phyloP scores from a whole-genome alignment of 257 asterid species.

The Przewalskia tangutica region DNA sequence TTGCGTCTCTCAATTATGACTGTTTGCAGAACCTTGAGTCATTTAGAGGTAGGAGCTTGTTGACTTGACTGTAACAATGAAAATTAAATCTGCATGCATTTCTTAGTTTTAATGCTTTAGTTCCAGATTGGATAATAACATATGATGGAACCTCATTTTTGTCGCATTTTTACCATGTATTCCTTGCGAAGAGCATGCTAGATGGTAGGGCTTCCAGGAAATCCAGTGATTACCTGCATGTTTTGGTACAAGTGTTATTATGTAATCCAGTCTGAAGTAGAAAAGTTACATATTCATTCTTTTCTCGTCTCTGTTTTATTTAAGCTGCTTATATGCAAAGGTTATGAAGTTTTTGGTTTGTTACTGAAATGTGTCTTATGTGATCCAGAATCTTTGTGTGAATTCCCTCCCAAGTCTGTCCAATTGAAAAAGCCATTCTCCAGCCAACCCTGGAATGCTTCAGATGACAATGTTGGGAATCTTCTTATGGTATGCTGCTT shows the following conservation, averaged over 20 bases:
- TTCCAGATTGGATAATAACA: background rate
- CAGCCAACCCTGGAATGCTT: slow-evolving; percentile 75
- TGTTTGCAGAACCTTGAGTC: slow-evolving; percentile 79
- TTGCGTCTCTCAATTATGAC: slow-evolving; percentile 76
- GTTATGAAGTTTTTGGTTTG: background rate
- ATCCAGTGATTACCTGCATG: background rate
- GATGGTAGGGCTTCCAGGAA: background rate
- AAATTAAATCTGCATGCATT: background rate
- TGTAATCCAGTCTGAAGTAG: background rate
- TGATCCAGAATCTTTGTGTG: slow-evolving; percentile 65
- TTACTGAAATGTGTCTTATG: slow-evolving; percentile 1
- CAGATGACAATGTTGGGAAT: slow-evolving; percentile 91
- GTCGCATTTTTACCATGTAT: background rate
- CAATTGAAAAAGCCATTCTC: slow-evolving; percentile 73
- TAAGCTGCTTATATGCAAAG: background rate
- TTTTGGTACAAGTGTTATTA: background rate
- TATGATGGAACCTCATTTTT: background rate
- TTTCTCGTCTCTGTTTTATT: background rate
- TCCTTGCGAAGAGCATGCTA: background rate
- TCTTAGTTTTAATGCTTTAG: background rate
- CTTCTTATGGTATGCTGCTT: slow-evolving; percentile 67
- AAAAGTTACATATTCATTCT: background rate
- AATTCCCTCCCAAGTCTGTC: slow-evolving; percentile 84
- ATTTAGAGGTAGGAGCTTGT: slow-evolving; percentile 63
- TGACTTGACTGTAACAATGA: background rate